These are phyloP conservation scores for Erodium texanum DNA, from an alignment of 441 rosid species.

Conservation along the genomic window DNA sequence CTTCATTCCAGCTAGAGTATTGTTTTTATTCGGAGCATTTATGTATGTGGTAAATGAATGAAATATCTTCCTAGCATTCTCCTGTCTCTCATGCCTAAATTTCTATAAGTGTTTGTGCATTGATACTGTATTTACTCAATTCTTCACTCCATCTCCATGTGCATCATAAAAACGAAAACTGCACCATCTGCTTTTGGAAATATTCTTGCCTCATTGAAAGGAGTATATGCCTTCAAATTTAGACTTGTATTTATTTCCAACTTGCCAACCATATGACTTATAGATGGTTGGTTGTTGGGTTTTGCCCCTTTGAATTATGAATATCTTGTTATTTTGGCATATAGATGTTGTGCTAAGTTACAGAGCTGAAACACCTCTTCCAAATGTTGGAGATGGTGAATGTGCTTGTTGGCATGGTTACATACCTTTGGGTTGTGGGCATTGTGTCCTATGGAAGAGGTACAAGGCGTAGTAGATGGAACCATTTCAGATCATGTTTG, in stretches of 20 bases:
- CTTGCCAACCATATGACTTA: constrained; percentile 2
- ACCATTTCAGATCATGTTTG: neutral
- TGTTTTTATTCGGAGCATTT: neutral
- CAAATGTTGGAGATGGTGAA: too few relatives aligned
- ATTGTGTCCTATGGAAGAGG: neutral
- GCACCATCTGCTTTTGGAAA: neutral
- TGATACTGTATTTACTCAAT: neutral
- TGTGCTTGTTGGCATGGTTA: too few relatives aligned
- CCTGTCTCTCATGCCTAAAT: neutral
- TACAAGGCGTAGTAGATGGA: too few relatives aligned
- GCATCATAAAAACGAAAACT: neutral
- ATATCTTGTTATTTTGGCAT: neutral
- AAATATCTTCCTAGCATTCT: neutral
- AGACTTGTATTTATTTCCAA: constrained; percentile 1
- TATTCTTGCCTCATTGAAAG: neutral
- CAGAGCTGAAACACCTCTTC: too few relatives aligned
- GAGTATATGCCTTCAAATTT: too few relatives aligned
- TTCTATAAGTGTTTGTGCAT: neutral
- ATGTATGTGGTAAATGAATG: neutral
- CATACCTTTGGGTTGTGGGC: too few relatives aligned
- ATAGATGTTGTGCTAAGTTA: neutral
- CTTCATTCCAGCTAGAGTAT: neutral
- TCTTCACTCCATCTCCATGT: constrained; percentile 7
- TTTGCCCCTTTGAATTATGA: neutral
- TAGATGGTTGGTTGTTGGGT: neutral